Evolutionary conservation across 139 green algal species (phyloP), one percentile per base, ranked within the genome.

Genomic region (Chlamydomonas sphaeroides): DNA sequence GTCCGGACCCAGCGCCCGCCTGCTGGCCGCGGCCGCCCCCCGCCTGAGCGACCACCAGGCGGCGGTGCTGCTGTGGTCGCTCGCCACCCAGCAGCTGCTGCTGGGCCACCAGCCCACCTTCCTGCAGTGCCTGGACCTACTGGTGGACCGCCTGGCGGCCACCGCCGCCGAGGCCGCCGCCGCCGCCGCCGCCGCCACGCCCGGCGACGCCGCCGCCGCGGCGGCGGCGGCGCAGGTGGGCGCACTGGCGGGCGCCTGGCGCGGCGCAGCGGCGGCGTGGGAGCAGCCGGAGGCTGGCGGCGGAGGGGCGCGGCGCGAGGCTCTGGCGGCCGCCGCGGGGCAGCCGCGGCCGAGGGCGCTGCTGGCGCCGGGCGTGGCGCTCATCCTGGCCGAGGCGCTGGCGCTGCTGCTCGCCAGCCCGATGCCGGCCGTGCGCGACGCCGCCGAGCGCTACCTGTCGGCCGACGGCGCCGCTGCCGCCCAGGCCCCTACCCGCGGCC

Each of bases 371-470:
- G 75, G 75, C 1, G 75, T 82, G 42, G 75, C 62, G 15, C 59
- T 82, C 28, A 82, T 82, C 45, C 33, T 39, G 20, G 75, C 75
- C 26, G 75, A 82, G 75, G 75, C 75, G n/a, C 62, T 82, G 62
- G 75, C 75, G 42, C 75, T 82, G 75, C 75, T 82, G 59, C 75
- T 82, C 21, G 75, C 62, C 32, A 65, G 42, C n/a, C 75, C 75
- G 28, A 7, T 65, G 6, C 32, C 41, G 14, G n/a, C 33, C 0
- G 62, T 82, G 42, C 35, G 75, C 15, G 35, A 30, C 17, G 5
- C 11, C 18, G 33, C 35, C 5, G 63, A 42, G 35, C 17, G 5
- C 2, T 30, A 26, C 18, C 33, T 69, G 63, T 11, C 1, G 59
- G 26, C 26, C 26, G 59, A 5, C 59, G 28, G 26, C 28, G 5